Base-by-base conservation (phyloP, 2,329 filamentous ascomycete species). In the Cladosporium halotolerans region DNA sequence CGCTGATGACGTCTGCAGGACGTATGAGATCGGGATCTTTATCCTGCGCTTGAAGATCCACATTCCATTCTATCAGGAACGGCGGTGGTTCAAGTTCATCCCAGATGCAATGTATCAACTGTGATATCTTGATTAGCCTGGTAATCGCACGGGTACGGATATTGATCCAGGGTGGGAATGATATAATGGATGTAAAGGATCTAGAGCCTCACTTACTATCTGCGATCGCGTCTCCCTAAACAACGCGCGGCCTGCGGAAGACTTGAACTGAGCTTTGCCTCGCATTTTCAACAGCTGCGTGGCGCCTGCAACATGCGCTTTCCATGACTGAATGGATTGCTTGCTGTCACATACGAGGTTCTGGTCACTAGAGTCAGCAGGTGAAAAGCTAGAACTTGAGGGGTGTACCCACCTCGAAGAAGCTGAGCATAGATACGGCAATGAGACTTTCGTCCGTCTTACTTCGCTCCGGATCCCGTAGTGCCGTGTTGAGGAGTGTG, bases 301-400 rank as follows among this genome's bases (percentile, higher is more conserved):
- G 10, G 68, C 65, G 23, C 68, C 70, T 28, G 60, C 62, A 38
- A 70, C 67, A 53, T 72, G 69, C 31, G 68, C 68, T 62, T 69
- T 70, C 69, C 68, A 71, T 6, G 67, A 67, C 19, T 66, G 54
- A 41, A 68, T 63, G 14, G 62, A 65, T 36, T 63, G 58, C 32
- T 57, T 51, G 19, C 59, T 60, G 45, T 67, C 63, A 56, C 66
- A 67, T 9, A 60, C 61, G n/a, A 68, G 55, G 34, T 64, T 67
- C 58, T 54, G 18, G 16, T 10, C 39, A 13, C 3, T 7, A 10
- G 8, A 43, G 42, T 52, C 34, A 52, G 42, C 42, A 44, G 10
- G 3, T 2, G 9, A 3, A 11, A 5, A 36, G 10, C 34, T 19
- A 57, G 51, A 45, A 52, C 41, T 47, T 40, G 55, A 34, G 57